Base-by-base conservation (phyloP, 768 basidiomycete genomes). In the Russula griseocarnosa region DNA sequence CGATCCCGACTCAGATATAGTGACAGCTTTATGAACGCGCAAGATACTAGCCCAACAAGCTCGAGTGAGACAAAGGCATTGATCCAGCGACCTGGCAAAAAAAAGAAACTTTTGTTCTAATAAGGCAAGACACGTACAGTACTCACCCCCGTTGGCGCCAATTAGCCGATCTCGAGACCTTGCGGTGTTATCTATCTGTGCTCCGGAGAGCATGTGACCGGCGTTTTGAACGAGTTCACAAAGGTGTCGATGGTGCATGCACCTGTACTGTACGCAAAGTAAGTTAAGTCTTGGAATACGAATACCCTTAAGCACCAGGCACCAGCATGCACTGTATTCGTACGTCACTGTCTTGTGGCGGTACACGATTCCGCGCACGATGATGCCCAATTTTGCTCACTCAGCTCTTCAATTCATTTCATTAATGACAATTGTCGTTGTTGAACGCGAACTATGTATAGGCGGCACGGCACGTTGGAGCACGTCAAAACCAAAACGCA, bases 21-120 rank as follows among this genome's bases (percentile, higher is more conserved):
- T 14, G 30, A 30, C 24, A n/a, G 34, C 47, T 32, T 58, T 13
- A 58, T 58, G 56, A 58, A 47, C 30, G 38, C 14, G 38, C 14
- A 26, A 24, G 22, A 32, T n/a, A n/a, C 13, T 24, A 7, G n/a
- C 3, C 7, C 24, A 10, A 40, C 40, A 24, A 14, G 30, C 44
- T 30, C 10, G 13, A 50, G 13, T 52, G 60, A 53, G 60, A 34
- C 51, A 60, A 32, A 59, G 51, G 20, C 38, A 52, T n/a, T 42
- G 40, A 60, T 30, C 24, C 5, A 10, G 11, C 18, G 2, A 14
- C 1, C 13, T 10, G 46, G 46, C 3, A 47, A 22, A 26, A 40
- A 40, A 26, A 40, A 40, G 16, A 18, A 40, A 40, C 6, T 14
- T 40, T 40, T 5, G 38, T 16, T 28, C 24, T 16, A 50, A 3